Percentiles rank a stretch among this genome's conserved stretches.
Evolutionary conservation across 805 yeast species (phyloP).

Genomic region (Schwanniomyces polymorphus): DNA sequence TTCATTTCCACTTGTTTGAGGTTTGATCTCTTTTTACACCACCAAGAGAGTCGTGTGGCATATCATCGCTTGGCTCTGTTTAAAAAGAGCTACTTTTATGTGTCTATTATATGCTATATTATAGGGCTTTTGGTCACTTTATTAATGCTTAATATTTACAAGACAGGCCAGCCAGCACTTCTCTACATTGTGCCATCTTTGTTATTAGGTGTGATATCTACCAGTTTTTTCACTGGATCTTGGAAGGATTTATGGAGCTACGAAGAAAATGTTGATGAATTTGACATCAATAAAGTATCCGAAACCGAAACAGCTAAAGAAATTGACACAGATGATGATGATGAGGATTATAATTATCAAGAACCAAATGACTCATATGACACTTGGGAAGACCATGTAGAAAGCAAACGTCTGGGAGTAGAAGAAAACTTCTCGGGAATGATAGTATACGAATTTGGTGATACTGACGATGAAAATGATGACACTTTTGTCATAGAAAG

Average conservation of each 20-base stretch:
- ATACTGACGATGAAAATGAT: constrained; percentile 16
- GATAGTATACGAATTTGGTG: constrained; percentile 9
- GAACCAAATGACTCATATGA: constrained; percentile 16
- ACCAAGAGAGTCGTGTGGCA: constrained; percentile 18
- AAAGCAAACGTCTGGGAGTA: constrained; percentile 10
- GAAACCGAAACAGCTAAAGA: background rate
- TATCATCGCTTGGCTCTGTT: constrained; percentile 41
- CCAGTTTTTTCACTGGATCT: constrained; percentile 45
- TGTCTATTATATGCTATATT: constrained; percentile 48
- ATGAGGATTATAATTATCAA: constrained; percentile 8
- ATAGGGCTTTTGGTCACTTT: constrained; percentile 48
- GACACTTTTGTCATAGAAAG: constrained; percentile 15
- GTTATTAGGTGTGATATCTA: constrained; percentile 25
- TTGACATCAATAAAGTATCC: constrained; percentile 3
- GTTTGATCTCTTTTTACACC: constrained; percentile 47
- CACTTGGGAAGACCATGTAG: constrained; percentile 19
- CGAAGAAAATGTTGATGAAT: constrained; percentile 26
- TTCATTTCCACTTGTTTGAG: constrained; percentile 54
- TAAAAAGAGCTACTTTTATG: constrained; percentile 46
- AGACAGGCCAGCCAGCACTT: constrained; percentile 66
- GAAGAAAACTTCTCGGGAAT: constrained; percentile 13
- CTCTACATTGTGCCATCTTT: constrained; percentile 59
- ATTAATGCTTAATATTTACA: constrained; percentile 32
- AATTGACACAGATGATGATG: constrained; percentile 9
- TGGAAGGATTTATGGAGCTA: constrained; percentile 38